Conservation (phyloP, 208 protist genomes). For the Acanthamoeba culbertsoni region DNA sequence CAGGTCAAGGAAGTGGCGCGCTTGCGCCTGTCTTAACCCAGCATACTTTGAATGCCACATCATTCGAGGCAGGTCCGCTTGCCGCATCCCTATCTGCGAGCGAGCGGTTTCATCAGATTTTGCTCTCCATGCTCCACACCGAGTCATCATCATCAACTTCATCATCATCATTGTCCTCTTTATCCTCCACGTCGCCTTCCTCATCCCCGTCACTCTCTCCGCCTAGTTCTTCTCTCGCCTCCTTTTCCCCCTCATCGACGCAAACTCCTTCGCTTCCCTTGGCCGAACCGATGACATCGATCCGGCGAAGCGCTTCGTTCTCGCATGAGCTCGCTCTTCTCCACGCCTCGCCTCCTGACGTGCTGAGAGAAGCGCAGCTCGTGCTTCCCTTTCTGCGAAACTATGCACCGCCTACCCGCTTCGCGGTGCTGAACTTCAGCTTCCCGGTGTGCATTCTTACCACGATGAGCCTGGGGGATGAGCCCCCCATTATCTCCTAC, state of each 20-base stretch:
- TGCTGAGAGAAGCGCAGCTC: background rate
- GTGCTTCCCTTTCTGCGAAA: background rate
- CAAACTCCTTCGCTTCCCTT: background rate
- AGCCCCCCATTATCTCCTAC: background rate
- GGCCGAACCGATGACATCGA: background rate
- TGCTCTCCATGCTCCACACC: background rate
- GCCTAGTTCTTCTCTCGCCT: background rate
- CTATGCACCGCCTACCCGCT: background rate
- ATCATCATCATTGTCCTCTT: too few species aligned
- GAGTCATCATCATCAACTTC: too few species aligned
- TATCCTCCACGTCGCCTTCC: background rate
- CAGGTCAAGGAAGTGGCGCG: too few species aligned
- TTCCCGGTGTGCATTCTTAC: background rate
- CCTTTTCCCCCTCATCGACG: background rate
- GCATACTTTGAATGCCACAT: too few species aligned
- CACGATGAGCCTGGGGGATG: background rate
- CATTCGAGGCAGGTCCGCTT: too few species aligned
- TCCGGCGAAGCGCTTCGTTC: background rate
- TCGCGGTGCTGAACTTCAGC: background rate
- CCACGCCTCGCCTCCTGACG: background rate
- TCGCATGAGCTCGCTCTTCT: background rate
- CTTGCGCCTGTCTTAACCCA: too few species aligned
- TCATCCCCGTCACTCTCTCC: background rate
- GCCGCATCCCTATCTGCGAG: too few species aligned
- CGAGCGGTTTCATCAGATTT: background rate